Evolutionary conservation across 495 filamentous ascomycete genomes (phyloP), one percentile per base, ranked within the genome.

Genomic region (Penicillium soppii): DNA sequence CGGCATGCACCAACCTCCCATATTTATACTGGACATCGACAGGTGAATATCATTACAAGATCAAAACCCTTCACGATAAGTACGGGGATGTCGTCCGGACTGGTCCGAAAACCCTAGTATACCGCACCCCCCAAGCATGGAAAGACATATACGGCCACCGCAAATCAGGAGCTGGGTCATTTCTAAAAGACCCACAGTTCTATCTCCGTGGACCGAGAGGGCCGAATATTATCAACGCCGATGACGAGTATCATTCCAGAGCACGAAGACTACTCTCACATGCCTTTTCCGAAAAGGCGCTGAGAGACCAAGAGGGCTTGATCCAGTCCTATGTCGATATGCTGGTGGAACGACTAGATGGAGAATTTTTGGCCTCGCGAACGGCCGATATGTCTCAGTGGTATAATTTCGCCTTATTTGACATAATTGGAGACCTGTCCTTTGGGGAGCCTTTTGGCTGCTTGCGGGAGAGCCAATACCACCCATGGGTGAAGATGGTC

Each of bases 381-480:
- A 16, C 48, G 36, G 25, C 73, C 25, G 69, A 82, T 52, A 66
- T 83, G 23, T 62, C 62, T 12, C 54, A 65, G 7, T 76, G 70
- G 78, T 74, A 73, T 43, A 79, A 81, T 50, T 81, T 69, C 17
- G 68, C 68, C 2, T 81, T 77, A 0, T 85, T 85, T 55, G 81
- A 87, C 50, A 74, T 85, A 41, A 78, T 85, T 39, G 79, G 78
- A 0, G 79, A 84, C 48, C 67, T 84, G 12, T 65, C 73, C 1
- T 82, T 82, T 47, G 76, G 74, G 0, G 75, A 81, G 45, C 63
- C 78, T 0, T 76, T 83, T 39, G 66, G 71, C 33, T 76, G 72
- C 44, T 68, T 85, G 5, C 52, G 76, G 13, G 58, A 71, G 15
- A 66, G 67, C 0, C 64, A 68, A 22, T 69, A 75, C 44, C 71